Evolutionary conservation across 2,329 filamentous ascomycete genomes (phyloP).

Genomic region (Paecilomyces sp.): DNA sequence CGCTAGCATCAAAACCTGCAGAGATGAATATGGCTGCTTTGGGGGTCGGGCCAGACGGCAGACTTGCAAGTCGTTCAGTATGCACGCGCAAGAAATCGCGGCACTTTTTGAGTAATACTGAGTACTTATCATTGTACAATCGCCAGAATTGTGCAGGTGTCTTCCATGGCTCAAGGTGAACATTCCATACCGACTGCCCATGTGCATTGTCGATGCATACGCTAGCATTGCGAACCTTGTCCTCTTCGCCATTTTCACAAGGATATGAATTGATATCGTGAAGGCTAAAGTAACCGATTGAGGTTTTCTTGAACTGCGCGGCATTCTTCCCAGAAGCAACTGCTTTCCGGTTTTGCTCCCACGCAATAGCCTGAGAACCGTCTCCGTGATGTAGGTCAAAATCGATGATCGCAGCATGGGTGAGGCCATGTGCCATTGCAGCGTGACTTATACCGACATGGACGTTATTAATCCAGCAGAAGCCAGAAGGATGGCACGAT

Average conservation of each 20-base stretch:
- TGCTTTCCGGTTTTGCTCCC: constrained; percentile 76
- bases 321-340: constrained; percentile 60
- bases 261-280: constrained; percentile 99
- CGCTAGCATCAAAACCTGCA: constrained; percentile 93
- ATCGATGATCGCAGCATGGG: constrained; percentile 88
- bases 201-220: constrained; percentile 92
- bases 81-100: constrained; percentile 69
- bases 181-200: constrained; percentile 91
- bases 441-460: constrained; percentile 94
- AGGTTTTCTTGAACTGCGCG: constrained; percentile 69
- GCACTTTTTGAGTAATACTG: constrained; percentile 70
- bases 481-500: constrained; percentile 79
- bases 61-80: constrained; percentile 55
- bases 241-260: constrained; percentile 86
- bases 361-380: constrained; percentile 90
- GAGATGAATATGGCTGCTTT: constrained; percentile 91
- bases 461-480: constrained; percentile 98
- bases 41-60: constrained; percentile 54
- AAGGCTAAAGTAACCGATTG: constrained; percentile 91
- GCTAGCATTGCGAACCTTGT: constrained; percentile 90
- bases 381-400: constrained; percentile 90
- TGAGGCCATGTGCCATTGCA: constrained; percentile 73
- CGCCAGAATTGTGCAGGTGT: constrained; percentile 79
- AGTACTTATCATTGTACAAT: constrained; percentile 75
- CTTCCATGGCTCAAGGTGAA: constrained; percentile 85